Evolutionary conservation across 768 basidiomycete genomes (phyloP).

Genomic region (Suillus placidus): DNA sequence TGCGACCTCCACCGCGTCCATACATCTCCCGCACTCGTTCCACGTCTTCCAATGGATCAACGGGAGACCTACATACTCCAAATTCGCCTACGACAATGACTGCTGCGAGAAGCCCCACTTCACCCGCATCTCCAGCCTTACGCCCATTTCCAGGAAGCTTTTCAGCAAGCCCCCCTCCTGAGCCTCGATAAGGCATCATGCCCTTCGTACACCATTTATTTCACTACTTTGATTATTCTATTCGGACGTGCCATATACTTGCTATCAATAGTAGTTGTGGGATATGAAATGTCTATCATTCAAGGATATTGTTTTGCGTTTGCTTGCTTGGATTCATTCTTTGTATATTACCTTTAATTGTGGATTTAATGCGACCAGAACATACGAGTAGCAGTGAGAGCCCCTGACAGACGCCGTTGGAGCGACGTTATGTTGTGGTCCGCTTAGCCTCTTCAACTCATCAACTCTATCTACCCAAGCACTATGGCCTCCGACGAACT

Average conservation of each 20-base stretch:
- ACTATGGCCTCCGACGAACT: conserved; percentile 27
- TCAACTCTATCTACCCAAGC: neutral
- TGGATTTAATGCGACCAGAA: neutral
- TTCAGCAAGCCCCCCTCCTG: neutral
- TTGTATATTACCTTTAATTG: neutral
- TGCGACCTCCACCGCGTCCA: conserved; percentile 49
- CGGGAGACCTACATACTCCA: conserved; percentile 1
- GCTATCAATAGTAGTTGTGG: neutral
- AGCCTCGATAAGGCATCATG: neutral
- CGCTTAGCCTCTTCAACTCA: neutral
- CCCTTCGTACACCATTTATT: neutral
- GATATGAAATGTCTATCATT: conserved; percentile 5
- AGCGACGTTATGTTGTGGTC: neutral
- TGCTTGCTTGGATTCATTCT: neutral
- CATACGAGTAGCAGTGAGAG: neutral
- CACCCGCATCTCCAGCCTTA: neutral
- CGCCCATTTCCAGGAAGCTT: neutral
- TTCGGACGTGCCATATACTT: neutral
- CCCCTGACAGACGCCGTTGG: neutral
- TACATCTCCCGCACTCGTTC: conserved; percentile 63
- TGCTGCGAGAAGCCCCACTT: conserved; percentile 2
- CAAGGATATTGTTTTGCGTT: neutral
- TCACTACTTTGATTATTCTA: conserved; percentile 1
- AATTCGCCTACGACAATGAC: conserved; percentile 9
- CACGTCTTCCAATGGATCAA: conserved; percentile 34